Conservation (phyloP, 352 stramenopile genomes). For the Blastocystis sp. region DNA sequence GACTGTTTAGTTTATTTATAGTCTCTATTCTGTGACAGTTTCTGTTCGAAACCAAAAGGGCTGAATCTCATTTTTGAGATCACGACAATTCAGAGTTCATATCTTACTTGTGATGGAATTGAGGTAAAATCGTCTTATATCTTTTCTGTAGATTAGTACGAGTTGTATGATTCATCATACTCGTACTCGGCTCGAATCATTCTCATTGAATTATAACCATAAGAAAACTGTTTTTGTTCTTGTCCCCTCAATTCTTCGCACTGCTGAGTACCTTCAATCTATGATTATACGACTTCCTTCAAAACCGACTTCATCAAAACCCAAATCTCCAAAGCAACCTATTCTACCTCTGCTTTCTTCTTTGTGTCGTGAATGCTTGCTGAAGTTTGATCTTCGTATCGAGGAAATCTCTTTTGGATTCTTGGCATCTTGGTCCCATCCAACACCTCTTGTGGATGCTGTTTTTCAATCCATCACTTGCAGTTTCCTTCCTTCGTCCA, state of each 20-base stretch:
- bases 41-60: not conserved
- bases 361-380: not conserved
- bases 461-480: not conserved
- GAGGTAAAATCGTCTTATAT: not conserved
- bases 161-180: not conserved
- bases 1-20: not conserved
- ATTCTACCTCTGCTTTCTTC: not conserved
- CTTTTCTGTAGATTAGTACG: not conserved
- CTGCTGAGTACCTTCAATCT: constrained; percentile 23
- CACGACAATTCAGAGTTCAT: not conserved
- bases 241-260: not conserved
- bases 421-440: not conserved
- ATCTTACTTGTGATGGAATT: constrained; percentile 18
- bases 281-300: not conserved
- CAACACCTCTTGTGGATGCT: not conserved
- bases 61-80: not conserved
- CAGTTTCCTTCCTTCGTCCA: not conserved
- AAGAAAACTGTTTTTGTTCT: not conserved
- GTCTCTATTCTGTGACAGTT: not conserved
- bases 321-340: not conserved
- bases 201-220: not conserved
- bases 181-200: not conserved
- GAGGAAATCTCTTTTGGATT: not conserved
- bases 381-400: not conserved
- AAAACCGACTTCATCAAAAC: not conserved